A percentile compares a stretch with the other conserved stretches of the same genome.
These are phyloP conservation scores for Meredithiella fracta DNA, from an alignment of 2,329 filamentous ascomycete species.

Conservation along the genomic window DNA sequence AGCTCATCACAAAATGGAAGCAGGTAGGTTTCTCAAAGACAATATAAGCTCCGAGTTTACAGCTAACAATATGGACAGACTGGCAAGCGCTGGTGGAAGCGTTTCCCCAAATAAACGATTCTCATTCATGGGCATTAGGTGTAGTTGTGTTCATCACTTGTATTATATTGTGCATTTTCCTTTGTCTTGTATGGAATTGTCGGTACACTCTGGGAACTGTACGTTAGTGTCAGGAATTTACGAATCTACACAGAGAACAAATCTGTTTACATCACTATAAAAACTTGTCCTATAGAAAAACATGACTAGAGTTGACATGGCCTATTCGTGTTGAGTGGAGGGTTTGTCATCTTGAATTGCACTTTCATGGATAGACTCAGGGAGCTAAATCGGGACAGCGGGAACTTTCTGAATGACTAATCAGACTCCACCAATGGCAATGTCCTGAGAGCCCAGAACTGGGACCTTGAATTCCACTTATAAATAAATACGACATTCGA, in stretches of 20 bases:
- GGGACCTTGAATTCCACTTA: no score
- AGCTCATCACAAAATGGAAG: slow-evolving; percentile 85
- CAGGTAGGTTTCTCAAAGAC: slow-evolving; percentile 40
- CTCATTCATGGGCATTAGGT: neutral
- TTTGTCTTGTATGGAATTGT: slow-evolving; percentile 7
- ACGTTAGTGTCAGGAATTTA: slow-evolving; percentile 13
- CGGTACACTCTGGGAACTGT: slow-evolving; percentile 11
- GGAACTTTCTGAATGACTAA: no score
- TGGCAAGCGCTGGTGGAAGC: slow-evolving; percentile 14
- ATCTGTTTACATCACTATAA: neutral
- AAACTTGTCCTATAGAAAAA: neutral
- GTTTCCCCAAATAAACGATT: slow-evolving; percentile 35
- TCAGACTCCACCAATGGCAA: neutral
- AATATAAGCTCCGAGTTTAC: neutral
- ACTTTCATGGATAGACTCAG: no score
- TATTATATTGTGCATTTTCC: slow-evolving; percentile 13
- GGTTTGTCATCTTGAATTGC: no score
- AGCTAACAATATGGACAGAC: slow-evolving; percentile 11
- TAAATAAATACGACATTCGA: no score
- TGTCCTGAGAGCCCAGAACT: no score
- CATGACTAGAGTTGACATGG: neutral
- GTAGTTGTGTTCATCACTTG: slow-evolving; percentile 2
- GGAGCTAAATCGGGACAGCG: no score
- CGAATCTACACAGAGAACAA: neutral
- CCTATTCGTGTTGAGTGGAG: no score